Evolutionary conservation across 768 basidiomycete species (phyloP), one percentile per base, ranked within the genome.

Genomic region (Russula dissimulans): DNA sequence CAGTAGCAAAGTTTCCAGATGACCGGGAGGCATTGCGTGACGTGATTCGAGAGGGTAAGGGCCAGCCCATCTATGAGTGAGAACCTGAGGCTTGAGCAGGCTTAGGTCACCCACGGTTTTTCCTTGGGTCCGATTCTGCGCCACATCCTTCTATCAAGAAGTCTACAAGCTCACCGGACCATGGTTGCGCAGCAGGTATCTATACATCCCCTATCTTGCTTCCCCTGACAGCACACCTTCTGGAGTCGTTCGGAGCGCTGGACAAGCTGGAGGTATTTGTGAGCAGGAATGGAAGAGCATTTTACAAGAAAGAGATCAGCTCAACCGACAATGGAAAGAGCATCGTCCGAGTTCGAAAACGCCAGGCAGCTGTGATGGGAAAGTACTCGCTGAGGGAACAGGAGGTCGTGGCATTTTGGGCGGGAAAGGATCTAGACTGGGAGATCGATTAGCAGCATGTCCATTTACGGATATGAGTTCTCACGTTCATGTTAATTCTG

Each of bases 41-140:
- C 22, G 84, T 93, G 32, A 80, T 97, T 48, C 77, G 73, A 63
- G 82, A 89, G 76, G 91, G 91, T 88, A 61, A 45, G 74, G 58
- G 32, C 17, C 15, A 29, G 9, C 26, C 22, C 22, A 22, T 52
- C 46, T 29, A n/a, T 51, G 14, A 42, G 36, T 39, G 38, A 57
- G 45, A 41, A 5, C 14, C 47, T 29, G 48, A 36, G 22, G 38
- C 12, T 34, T 47, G 29, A 53, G n/a, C 42, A 57, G 11, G 12
- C 50, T 26, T 66, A 84, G 95, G 95, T 4, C 89, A 95, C 72
- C 87, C 92, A 4, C 85, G 90, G 50, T 99, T 99, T 74, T 99
- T 99, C 82, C 78, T 99, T 57, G 97, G 97, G 18, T 95, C 91
- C 17, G 97, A 99, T 73, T 93, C 90, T 32, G 97, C 97, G 1